These are phyloP conservation scores for Phyllosticta citrichinensis DNA, from an alignment of 2,329 filamentous ascomycete species.

Conservation along the genomic window DNA sequence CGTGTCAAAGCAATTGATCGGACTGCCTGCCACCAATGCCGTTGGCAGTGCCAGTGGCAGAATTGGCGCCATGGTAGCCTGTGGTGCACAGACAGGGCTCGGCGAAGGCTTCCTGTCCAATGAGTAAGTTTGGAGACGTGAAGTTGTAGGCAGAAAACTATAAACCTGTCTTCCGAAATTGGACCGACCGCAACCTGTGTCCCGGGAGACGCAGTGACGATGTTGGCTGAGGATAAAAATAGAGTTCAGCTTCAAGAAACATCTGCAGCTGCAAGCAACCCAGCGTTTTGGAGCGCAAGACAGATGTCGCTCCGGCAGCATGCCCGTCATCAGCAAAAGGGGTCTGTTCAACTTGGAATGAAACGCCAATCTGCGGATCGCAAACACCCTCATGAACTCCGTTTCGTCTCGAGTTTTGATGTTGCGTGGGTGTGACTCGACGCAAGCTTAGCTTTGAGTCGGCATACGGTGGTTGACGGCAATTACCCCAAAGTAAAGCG, in stretches of 20 bases:
- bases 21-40: neutral
- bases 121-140: neutral
- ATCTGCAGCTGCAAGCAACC: neutral
- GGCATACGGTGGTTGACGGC: neutral
- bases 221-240: neutral
- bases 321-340: neutral
- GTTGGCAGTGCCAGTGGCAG: neutral
- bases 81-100: neutral
- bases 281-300: neutral
- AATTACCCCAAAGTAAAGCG: neutral
- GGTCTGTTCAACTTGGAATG: neutral
- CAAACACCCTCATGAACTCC: neutral
- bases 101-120: neutral
- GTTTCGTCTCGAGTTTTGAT: neutral
- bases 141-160: neutral
- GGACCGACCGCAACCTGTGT: neutral
- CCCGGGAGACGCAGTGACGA: neutral
- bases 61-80: neutral
- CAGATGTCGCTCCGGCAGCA: neutral
- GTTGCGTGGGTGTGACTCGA: neutral
- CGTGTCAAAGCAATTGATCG: neutral
- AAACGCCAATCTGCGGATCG: neutral
- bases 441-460: neutral
- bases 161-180: neutral
- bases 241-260: neutral